phyloP scores from a whole-genome alignment of 371 early-diverging fungal genomes.

The Thermomucor indicae-seudaticae region DNA sequence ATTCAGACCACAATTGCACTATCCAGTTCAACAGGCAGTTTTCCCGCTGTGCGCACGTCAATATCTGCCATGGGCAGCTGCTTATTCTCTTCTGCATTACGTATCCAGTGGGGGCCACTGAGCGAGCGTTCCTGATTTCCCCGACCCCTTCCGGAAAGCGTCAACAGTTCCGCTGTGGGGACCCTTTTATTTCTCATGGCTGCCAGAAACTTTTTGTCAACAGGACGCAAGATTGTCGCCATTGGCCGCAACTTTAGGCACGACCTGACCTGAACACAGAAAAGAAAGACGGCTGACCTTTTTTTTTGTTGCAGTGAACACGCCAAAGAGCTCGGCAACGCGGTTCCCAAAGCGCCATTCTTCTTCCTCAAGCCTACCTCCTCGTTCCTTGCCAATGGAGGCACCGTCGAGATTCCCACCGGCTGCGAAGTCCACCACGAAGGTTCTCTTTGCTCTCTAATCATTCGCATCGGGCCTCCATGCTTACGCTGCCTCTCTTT shows the following conservation, averaged over 20 bases:
- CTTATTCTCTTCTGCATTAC: too few species aligned
- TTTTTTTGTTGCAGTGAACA: constrained; percentile 58
- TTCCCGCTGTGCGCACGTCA: too few species aligned
- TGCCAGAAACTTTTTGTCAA: constrained; percentile 49
- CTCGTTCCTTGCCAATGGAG: constrained; percentile 71
- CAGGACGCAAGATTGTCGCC: constrained; percentile 88
- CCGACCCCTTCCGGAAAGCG: too few species aligned
- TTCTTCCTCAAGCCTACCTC: constrained; percentile 95
- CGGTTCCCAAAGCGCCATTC: constrained; percentile 84
- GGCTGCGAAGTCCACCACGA: constrained; percentile 90
- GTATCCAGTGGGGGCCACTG: too few species aligned
- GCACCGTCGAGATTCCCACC: constrained; percentile 75
- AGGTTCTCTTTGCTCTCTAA: constrained; percentile 26
- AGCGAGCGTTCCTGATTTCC: too few species aligned
- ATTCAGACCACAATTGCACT: too few species aligned
- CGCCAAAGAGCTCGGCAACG: constrained; percentile 90
- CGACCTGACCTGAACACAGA: background rate
- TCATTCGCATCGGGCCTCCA: too few species aligned
- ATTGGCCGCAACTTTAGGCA: constrained; percentile 85
- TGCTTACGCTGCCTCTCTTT: too few species aligned
- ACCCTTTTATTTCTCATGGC: constrained; percentile 33
- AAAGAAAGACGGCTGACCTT: background rate
- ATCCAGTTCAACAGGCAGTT: too few species aligned
- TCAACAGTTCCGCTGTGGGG: too few species aligned
- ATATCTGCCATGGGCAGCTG: too few species aligned